Evolutionary conservation across 2,329 filamentous ascomycete species (phyloP), one percentile per base, ranked within the genome.

Genomic region (Purpureocillium takamizusanense): DNA sequence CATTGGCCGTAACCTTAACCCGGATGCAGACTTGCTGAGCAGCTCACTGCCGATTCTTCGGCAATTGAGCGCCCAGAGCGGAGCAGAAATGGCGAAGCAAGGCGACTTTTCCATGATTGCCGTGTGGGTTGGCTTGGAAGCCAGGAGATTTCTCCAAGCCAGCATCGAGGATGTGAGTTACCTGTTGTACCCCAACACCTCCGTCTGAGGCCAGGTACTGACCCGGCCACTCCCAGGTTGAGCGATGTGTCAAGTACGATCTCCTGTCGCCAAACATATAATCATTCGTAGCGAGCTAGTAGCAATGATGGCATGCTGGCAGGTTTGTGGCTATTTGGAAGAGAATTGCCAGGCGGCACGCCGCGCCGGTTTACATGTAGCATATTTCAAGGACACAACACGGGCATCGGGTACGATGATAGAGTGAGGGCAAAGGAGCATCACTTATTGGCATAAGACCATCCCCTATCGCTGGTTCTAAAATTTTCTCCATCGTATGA

Each of bases 91-190:
- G 66, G 68, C 84, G 40, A 81, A 78, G 54, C 71, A 76, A 27
- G 82, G 83, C 21, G 84, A 89, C 52, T 85, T 84, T 45, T 83
- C 80, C 32, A 92, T 97, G 83, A 66, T 95, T 49, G 80, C 87
- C 51, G 81, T 95, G 5, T 97, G 90, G 90, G 78, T 86, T 42
- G 89, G 90, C 2, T 68, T 97, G 10, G 90, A 97, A 65, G 85
- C 88, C 35, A 75, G 90, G 45, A 82, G 83, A 49, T 92, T 94
- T 62, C 73, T 95, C 63, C 86, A 94, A 62, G 86, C 86, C 33
- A 94, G 86, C 46, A 77, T 94, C 38, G 87, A 94, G 56, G 88
- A 88, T 60, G 85, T 88, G 59, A 70, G 79, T 72, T 4, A 10
- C 11, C 7, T 16, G 3, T 25, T 28, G 12, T 12, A 4, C 13